These are phyloP conservation scores for Moricandia moricandioides DNA, from an alignment of 345 rosid genomes.

Conservation along the genomic window DNA sequence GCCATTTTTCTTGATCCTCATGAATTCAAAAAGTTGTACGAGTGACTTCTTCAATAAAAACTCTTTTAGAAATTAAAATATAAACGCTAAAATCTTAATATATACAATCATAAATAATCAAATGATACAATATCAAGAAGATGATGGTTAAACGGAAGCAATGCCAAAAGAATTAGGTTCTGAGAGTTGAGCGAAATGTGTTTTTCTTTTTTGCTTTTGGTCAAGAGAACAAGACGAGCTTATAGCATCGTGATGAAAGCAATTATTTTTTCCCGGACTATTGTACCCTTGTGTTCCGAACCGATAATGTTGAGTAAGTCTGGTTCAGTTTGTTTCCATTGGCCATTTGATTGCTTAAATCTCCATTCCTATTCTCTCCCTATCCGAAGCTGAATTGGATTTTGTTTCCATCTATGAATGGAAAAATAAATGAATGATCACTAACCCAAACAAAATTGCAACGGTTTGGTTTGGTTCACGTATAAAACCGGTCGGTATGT, in stretches of 20 bases:
- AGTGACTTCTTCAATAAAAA: background rate
- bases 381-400: background rate
- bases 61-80: background rate
- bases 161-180: background rate
- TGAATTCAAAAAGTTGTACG: background rate
- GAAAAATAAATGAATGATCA: background rate
- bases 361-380: background rate
- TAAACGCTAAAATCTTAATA: background rate
- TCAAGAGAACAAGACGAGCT: slow-evolving; percentile 14
- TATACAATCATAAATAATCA: background rate
- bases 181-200: background rate
- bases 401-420: background rate
- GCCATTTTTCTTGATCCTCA: slow-evolving; percentile 14
- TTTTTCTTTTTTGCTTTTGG: background rate
- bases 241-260: background rate
- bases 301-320: background rate
- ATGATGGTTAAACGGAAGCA: background rate
- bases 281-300: slow-evolving; percentile 20
- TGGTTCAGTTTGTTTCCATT: background rate
- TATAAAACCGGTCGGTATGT: background rate
- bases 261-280: background rate
- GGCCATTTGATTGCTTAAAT: background rate
- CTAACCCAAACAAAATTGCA: background rate
- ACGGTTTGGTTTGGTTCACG: background rate
- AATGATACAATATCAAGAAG: background rate